phyloP scores from a whole-genome alignment of 2,329 filamentous ascomycete genomes.

The Xylaria sp. region DNA sequence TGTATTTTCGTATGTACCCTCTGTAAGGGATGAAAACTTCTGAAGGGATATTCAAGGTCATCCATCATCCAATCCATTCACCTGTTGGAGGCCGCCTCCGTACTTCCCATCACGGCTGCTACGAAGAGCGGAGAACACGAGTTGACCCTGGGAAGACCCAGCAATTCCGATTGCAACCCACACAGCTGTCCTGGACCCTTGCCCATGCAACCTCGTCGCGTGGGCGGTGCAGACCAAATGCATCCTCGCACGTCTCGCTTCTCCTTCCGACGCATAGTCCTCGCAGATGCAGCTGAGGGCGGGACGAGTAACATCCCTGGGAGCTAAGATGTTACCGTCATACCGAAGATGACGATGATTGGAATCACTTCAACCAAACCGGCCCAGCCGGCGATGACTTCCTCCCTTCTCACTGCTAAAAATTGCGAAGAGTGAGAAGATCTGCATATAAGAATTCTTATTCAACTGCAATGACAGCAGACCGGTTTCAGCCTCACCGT shows the following conservation, averaged over 20 bases:
- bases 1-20: conserved; percentile 16
- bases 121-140: conserved; percentile 5
- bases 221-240: conserved; percentile 33
- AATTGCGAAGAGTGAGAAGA: conserved; percentile 6
- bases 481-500: conserved; percentile 30
- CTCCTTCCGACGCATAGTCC: conserved; percentile 28
- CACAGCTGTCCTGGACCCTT: conserved; percentile 17
- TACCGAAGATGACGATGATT: not conserved
- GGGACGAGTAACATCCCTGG: not conserved
- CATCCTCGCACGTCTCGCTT: conserved; percentile 17
- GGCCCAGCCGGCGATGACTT: not conserved
- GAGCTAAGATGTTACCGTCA: conserved; percentile 9
- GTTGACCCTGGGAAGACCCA: conserved; percentile 4
- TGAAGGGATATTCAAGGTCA: not conserved
- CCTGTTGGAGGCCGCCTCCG: conserved; percentile 3
- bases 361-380: not conserved
- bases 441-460: conserved; percentile 21
- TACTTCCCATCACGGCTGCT: conserved; percentile 19
- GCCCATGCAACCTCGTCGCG: conserved; percentile 38
- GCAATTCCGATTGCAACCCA: conserved; percentile 32
- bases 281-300: conserved; percentile 33
- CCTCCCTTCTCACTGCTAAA: conserved; percentile 1
- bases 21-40: not conserved
- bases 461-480: conserved; percentile 9
- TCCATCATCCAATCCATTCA: not conserved